Base-by-base conservation (phyloP, 805 yeast genomes). In the Candida schatavii region DNA sequence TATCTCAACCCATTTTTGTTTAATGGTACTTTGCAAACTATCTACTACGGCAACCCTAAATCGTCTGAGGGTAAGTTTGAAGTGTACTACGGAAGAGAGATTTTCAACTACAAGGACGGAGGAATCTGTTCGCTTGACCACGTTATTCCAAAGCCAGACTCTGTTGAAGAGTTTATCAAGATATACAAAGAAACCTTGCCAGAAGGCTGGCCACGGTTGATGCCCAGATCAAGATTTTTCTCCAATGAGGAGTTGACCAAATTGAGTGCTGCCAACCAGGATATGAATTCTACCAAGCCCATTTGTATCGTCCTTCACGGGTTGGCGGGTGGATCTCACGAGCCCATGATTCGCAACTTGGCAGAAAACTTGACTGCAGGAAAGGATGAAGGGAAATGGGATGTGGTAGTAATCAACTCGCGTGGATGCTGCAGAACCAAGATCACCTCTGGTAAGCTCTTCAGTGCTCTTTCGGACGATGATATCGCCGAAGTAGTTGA, bases 271-370 rank as follows among this genome's bases (percentile, higher is more conserved):
- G 38, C 39, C 5, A 49, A 37, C 18, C 49, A 45, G 28, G 51
- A 31, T 13, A 64, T 64, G 15, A 67, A 62, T 14, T 38, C 41
- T 37, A 50, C 68, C 2, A 71, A 60, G 37, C 95, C 95, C 2
- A 67, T 88, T 54, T 66, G 84, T 14, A 74, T 87, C 23, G 63
- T 78, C 3, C 61, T 85, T 32, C 95, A 88, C 56, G 96, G 96
- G 0, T 73, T 87, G 29, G 82, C 86, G 1, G 96, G 96, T 4
- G 93, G 95, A 0, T 81, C 90, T n/a, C 85, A 83, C 47, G 95
- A 87, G 56, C 72, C 85, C 5, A 80, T 87, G 54, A 79, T 87
- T 32, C 72, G 93, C 19, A 74, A 85, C 42, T 56, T 82, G 28
- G 74, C 79, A 14, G 63, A 68, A 34, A 56, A 62, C 18, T 55